Conservation (phyloP, 306 rosid genomes). For the Sesbania bispinosa region DNA sequence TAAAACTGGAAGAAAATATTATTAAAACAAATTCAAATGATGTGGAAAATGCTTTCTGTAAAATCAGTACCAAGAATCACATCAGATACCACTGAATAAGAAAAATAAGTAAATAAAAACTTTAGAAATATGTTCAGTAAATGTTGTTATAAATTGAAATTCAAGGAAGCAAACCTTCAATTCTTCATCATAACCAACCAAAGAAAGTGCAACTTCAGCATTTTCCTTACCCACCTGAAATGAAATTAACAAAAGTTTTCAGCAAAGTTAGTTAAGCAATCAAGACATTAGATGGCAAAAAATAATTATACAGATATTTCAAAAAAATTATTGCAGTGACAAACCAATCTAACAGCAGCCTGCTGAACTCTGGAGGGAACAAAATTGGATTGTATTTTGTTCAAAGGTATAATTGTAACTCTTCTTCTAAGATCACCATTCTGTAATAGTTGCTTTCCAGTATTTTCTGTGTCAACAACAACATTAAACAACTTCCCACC, state of each 20-base stretch:
- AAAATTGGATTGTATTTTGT: slow-evolving; percentile 66
- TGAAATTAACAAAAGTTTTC: slow-evolving; percentile 15
- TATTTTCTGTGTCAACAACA: slow-evolving; percentile 86
- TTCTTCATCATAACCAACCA: slow-evolving; percentile 87
- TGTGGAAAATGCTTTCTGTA: slow-evolving; percentile 24
- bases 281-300: not conserved
- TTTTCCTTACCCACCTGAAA: slow-evolving; percentile 89
- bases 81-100: not conserved
- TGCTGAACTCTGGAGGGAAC: slow-evolving; percentile 59
- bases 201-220: slow-evolving; percentile 78
- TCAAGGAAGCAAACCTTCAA: slow-evolving; percentile 60
- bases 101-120: not conserved
- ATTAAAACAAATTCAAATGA: slow-evolving; percentile 1
- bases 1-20: not conserved
- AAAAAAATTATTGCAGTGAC: slow-evolving; percentile 26
- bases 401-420: slow-evolving; percentile 94
- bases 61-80: slow-evolving; percentile 4
- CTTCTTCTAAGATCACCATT: slow-evolving; percentile 85
- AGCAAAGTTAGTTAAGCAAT: slow-evolving; percentile 3
- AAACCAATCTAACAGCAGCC: slow-evolving; percentile 68
- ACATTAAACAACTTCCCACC: slow-evolving; percentile 93
- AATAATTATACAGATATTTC: not conserved
- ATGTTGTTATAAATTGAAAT: slow-evolving; percentile 5
- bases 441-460: slow-evolving; percentile 86
- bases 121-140: not conserved